Percentiles rank a stretch among this genome's conserved stretches.
Conservation (phyloP, 805 yeast species). For the Pichia rugopelliculosa region DNA sequence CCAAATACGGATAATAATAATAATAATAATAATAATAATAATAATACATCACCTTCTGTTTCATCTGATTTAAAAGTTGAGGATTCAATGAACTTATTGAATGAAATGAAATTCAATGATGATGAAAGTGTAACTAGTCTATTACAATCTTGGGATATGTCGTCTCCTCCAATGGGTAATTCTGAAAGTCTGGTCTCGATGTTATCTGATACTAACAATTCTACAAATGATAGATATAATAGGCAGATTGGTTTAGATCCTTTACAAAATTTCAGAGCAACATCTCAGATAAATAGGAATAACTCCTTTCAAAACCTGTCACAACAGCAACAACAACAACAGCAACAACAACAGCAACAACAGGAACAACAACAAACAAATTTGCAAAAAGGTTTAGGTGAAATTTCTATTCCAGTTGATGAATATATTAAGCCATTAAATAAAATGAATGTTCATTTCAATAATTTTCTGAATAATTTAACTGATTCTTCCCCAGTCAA, state of each 20-base stretch:
- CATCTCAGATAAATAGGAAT: constrained; percentile 5
- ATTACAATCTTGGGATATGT: constrained; percentile 26
- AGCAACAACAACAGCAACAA: constrained; percentile 1
- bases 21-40: neutral
- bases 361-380: neutral
- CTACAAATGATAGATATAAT: constrained; percentile 14
- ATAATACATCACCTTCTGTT: too few species aligned
- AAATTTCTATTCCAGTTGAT: constrained; percentile 28
- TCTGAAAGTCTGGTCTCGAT: constrained; percentile 22
- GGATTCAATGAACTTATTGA: neutral
- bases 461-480: constrained; percentile 22
- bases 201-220: constrained; percentile 9
- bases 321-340: neutral
- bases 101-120: neutral
- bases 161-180: constrained; percentile 18
- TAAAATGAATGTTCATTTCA: constrained; percentile 29
- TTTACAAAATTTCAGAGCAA: constrained; percentile 21
- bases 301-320: neutral
- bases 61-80: neutral
- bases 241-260: constrained; percentile 29
- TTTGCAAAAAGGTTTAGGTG: constrained; percentile 23
- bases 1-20: neutral
- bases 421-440: constrained; percentile 32
- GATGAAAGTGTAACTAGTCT: constrained; percentile 12
- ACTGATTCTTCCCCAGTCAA: constrained; percentile 9